Base-by-base conservation (phyloP, 2,329 filamentous ascomycete species). In the Fusarium miscanthi region DNA sequence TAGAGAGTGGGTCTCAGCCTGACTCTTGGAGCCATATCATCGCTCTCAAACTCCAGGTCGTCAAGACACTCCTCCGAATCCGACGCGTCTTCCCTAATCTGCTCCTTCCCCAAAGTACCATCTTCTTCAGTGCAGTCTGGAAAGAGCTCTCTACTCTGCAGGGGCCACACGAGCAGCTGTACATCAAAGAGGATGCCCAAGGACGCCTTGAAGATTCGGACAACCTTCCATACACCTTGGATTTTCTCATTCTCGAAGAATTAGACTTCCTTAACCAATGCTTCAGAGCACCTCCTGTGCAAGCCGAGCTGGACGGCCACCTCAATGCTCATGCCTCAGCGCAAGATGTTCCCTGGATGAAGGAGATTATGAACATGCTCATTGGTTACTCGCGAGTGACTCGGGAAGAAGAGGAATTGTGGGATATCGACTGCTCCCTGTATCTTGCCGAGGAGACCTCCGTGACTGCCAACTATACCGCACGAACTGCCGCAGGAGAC, bases 341-440 rank as follows among this genome's bases (percentile, higher is more conserved):
- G 6, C 87, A 90, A 63, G 87, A 89, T 14, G 91, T 91, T 4
- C 90, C 90, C 12, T 98, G 95, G 95, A 88, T 98, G 74, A 87
- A 93, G 38, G 93, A 97, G 77, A 90, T 98, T 25, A 93, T 98
- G 89, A 93, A 92, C 80, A 88, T 98, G 73, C 89, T 94, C 14
- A 90, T 94, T 25, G 90, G 91, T 3, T 98, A 97, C 82, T 92
- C 94, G 17, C 94, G 95, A 73, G 97, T 99, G 76, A 95, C 93
- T 4, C 91, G 90, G 33, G 96, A 99, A 81, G 96, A 98, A 79
- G 94, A 98, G 82, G 94, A 93, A 12, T 84, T 99, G 14, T 99
- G 96, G 96, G 94, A 98, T 76, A 94, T 98, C 70, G 96, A 99
- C 81, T 93, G 97, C 74, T 98, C 97, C 65, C 88, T 99, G 5